phyloP scores from a whole-genome alignment of 345 rosid genomes.

The Eucalyptus rudis region DNA sequence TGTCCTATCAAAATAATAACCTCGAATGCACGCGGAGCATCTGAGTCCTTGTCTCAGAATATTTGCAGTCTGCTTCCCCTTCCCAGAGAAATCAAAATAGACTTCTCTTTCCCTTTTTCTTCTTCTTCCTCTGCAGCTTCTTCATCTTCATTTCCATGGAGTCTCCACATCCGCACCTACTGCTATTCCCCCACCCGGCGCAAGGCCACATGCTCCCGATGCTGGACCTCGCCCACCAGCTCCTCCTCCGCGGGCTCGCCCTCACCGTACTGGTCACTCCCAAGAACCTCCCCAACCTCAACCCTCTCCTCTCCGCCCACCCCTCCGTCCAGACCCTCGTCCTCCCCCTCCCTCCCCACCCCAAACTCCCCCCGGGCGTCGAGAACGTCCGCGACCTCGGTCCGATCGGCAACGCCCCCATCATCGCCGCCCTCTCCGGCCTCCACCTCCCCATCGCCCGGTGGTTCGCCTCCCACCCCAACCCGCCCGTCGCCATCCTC shows the following conservation, averaged over 20 bases:
- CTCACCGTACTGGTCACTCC: background rate
- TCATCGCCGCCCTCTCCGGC: conserved; percentile 24
- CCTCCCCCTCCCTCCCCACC: conserved; percentile 46
- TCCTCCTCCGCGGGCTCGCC: conserved; percentile 9
- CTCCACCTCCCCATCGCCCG: conserved; percentile 29
- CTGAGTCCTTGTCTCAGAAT: background rate
- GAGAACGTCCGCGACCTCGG: conserved; percentile 54
- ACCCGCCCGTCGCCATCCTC: conserved; percentile 53
- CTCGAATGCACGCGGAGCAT: background rate
- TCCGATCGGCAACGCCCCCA: conserved; percentile 15
- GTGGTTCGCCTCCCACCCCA: conserved; percentile 45
- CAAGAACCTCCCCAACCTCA: conserved; percentile 7
- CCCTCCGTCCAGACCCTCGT: conserved; percentile 23
- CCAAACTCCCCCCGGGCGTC: conserved; percentile 43
- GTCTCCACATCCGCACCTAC: conserved; percentile 13
- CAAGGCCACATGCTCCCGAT: conserved; percentile 61
- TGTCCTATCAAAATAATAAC: background rate
- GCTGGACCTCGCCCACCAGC: conserved; percentile 14
- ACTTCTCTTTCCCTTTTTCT: background rate
- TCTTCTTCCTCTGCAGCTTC: background rate
- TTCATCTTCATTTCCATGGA: background rate
- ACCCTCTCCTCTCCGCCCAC: conserved; percentile 30
- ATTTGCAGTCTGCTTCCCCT: background rate
- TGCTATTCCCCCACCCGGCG: conserved; percentile 61
- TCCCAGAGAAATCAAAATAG: too few relatives aligned